Evolutionary conservation across 2,329 filamentous ascomycete genomes (phyloP).

Genomic region (Epichloe uncinata): DNA sequence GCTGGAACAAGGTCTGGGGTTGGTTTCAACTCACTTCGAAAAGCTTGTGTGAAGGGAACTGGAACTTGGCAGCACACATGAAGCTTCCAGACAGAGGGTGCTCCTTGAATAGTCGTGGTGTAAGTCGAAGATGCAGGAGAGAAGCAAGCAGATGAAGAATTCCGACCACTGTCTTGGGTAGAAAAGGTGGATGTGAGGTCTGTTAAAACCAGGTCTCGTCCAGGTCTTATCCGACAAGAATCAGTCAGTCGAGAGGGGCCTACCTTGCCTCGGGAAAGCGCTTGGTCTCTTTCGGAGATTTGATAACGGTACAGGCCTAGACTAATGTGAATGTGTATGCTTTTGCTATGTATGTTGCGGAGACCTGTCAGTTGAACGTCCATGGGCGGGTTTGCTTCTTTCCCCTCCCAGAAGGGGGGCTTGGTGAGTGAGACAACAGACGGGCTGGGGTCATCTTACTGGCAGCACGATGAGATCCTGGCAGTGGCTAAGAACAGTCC

Average conservation of each 20-base stretch:
- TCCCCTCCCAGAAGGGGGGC: conserved; percentile 15
- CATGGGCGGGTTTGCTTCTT: conserved; percentile 18
- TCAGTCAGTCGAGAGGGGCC: conserved; percentile 16
- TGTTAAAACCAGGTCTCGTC: conserved; percentile 25
- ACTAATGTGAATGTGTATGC: conserved; percentile 18
- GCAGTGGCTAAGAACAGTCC: conserved; percentile 20
- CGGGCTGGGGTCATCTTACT: conserved; percentile 20
- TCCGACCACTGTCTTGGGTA: conserved; percentile 26
- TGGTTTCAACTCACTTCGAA: conserved; percentile 40
- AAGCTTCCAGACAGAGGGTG: conserved; percentile 27
- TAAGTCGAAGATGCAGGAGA: conserved; percentile 22
- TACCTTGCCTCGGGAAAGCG: conserved; percentile 14
- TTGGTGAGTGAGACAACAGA: conserved; percentile 23
- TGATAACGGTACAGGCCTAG: conserved; percentile 19
- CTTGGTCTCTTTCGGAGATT: conserved; percentile 25
- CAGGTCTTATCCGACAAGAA: conserved; percentile 23
- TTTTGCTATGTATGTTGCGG: conserved; percentile 18
- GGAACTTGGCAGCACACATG: conserved; percentile 46
- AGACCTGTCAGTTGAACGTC: conserved; percentile 19
- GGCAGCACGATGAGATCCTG: conserved; percentile 17
- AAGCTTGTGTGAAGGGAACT: conserved; percentile 42
- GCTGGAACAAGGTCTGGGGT: conserved; percentile 21
- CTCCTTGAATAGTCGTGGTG: conserved; percentile 11
- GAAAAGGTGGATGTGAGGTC: conserved; percentile 15
- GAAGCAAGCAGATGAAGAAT: conserved; percentile 19